Percentiles rank a stretch among this genome's conserved stretches.
phyloP scores from a whole-genome alignment of 164 flowering plant species.

The Annona cherimola region DNA sequence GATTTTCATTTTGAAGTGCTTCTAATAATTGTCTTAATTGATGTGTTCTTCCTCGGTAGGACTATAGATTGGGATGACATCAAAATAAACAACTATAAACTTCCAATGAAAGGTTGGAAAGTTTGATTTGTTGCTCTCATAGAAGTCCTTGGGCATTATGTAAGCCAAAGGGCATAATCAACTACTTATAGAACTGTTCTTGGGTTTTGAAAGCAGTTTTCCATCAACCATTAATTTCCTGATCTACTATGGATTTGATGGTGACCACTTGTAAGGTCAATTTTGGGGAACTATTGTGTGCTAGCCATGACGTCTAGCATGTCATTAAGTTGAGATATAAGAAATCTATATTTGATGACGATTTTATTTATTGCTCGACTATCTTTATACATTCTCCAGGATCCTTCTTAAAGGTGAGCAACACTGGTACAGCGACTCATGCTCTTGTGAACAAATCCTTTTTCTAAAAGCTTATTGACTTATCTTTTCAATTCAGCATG shows the following conservation, averaged over 20 bases:
- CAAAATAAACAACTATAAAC: neutral
- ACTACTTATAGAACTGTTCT: neutral
- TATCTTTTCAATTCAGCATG: neutral
- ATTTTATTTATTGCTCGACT: neutral
- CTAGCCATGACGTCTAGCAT: neutral
- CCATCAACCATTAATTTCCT: neutral
- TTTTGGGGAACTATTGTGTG: neutral
- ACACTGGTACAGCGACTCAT: neutral
- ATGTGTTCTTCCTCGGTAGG: neutral
- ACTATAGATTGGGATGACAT: neutral
- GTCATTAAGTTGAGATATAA: neutral
- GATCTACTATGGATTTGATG: neutral
- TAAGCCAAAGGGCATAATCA: constrained; percentile 1
- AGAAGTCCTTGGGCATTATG: neutral
- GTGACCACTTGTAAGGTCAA: neutral
- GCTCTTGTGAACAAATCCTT: neutral
- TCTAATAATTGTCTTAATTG: neutral
- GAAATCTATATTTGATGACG: constrained; percentile 1
- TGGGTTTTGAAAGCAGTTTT: too few species aligned
- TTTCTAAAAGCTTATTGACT: too few species aligned
- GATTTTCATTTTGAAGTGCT: neutral
- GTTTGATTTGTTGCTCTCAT: neutral
- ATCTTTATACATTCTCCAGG: constrained; percentile 5
- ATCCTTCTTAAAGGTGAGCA: neutral
- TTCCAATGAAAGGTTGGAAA: neutral